Conservation (phyloP, 495 filamentous ascomycete species). For the Cercophora scortea region DNA sequence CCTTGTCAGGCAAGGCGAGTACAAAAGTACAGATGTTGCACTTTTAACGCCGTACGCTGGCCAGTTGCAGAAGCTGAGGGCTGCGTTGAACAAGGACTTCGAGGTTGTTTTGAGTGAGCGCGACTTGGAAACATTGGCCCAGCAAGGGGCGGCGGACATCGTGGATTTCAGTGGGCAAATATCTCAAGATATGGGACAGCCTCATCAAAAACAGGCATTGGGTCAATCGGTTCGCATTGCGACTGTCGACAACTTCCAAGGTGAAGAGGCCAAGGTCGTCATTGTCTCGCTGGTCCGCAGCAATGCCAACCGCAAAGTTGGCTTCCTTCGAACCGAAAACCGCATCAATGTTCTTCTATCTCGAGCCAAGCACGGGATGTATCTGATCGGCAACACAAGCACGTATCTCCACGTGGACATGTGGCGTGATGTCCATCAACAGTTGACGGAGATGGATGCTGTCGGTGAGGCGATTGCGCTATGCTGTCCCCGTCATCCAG, state of each 20-base stretch:
- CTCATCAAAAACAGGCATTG: neutral
- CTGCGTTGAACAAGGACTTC: conserved; percentile 31
- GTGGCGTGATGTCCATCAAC: conserved; percentile 63
- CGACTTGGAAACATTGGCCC: conserved; percentile 41
- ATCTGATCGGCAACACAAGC: conserved; percentile 66
- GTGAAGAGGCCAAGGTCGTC: conserved; percentile 73
- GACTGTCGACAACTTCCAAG: conserved; percentile 86
- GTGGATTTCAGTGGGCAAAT: too few relatives aligned
- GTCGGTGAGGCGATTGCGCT: conserved; percentile 50
- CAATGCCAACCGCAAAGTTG: conserved; percentile 40
- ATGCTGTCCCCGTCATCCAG: conserved; percentile 60
- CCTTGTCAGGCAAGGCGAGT: conserved; percentile 28
- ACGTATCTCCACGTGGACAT: conserved; percentile 52
- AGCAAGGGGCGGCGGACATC: neutral
- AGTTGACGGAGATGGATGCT: conserved; percentile 30
- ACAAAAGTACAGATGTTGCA: conserved; percentile 55
- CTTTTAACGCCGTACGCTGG: conserved; percentile 72
- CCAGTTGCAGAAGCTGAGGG: conserved; percentile 57
- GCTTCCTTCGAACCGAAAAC: conserved; percentile 68
- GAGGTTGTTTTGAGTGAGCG: conserved; percentile 60
- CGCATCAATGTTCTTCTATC: conserved; percentile 74
- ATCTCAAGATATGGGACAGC: too few relatives aligned
- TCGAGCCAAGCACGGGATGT: conserved; percentile 76
- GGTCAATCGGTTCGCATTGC: conserved; percentile 52
- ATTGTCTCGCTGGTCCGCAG: conserved; percentile 77